Evolutionary conservation across 768 basidiomycete species (phyloP), one percentile per base, ranked within the genome.

Genomic region (Pleurotus sapidus): DNA sequence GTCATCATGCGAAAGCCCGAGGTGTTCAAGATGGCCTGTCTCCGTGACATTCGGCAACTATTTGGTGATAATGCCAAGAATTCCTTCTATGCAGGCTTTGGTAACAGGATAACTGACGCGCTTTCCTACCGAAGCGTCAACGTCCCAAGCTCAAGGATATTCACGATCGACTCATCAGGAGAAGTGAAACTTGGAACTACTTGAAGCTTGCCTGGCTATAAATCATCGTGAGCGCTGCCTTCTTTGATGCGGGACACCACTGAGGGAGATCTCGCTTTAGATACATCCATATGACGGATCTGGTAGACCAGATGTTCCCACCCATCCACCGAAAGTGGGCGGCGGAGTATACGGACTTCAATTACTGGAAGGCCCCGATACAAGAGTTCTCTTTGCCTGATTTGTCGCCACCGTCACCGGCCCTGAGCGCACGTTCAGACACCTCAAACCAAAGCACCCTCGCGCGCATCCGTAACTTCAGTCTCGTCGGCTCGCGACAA

Each of bases 301-400:
- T 99, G n/a, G 97, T 99, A 14, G 95, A 99, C 74, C 95, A 97
- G 72, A 95, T 97, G 88, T 99, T 99, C 77, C 97, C 97, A 34
- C 93, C 96, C 0, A 94, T 98, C 56, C 83, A 94, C 68, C 84
- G 88, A 51, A 93, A 92, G 68, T 89, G 87, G 83, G 82, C 88
- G 11, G 85, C 91, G 1, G 95, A 95, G 68, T 99, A 83, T 69
- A 97, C 95, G 1, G 96, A 98, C 70, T 95, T 97, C 80, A 98
- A 96, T 67, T 99, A 84, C 67, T 99, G 97, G 97, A 89, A 93
- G 61, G 62, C 82, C 0, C 87, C 93, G 0, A 75, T 98, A 11
- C 84, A 83, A 50, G 89, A 93, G 1, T 87, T 88, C 57, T 74
- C 86, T 3, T 77, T 95, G 3, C 95, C 95, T 0, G 89, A 92